Evolutionary conservation across 2,329 filamentous ascomycete species (phyloP).

Genomic region (Fusarium pseudograminearum): DNA sequence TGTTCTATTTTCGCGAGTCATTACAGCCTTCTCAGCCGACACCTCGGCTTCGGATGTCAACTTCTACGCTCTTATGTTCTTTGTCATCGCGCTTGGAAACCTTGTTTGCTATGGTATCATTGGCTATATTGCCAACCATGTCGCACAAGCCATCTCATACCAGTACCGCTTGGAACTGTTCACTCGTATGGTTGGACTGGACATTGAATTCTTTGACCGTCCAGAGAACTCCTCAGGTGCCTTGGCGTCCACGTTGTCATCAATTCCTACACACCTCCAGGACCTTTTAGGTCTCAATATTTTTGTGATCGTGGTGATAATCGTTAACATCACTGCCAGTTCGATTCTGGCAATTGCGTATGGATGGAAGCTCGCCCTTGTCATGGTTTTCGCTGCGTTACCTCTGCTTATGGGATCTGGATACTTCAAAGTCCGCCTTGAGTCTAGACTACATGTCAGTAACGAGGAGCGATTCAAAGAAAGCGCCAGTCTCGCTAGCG

Average conservation of each 20-base stretch:
- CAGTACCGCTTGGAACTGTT: conserved; percentile 49
- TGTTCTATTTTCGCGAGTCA: conserved; percentile 49
- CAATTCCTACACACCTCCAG: conserved; percentile 56
- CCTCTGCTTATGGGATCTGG: conserved; percentile 57
- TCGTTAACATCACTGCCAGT: conserved; percentile 56
- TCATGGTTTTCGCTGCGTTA: conserved; percentile 57
- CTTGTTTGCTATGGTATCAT: conserved; percentile 40
- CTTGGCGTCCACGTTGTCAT: conserved; percentile 49
- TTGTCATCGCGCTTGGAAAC: conserved; percentile 44
- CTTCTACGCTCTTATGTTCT: conserved; percentile 53
- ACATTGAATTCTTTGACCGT: conserved; percentile 57
- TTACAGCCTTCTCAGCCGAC: conserved; percentile 44
- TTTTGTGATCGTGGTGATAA: conserved; percentile 56
- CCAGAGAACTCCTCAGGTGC: conserved; percentile 52
- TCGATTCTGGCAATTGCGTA: conserved; percentile 56
- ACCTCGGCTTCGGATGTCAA: conserved; percentile 46
- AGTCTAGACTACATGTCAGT: conserved; percentile 54
- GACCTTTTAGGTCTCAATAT: conserved; percentile 61
- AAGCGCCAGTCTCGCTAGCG: conserved; percentile 60
- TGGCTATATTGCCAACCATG: conserved; percentile 33
- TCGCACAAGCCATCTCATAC: conserved; percentile 36
- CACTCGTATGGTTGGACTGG: conserved; percentile 50
- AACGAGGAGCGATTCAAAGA: conserved; percentile 53
- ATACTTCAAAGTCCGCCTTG: conserved; percentile 58
- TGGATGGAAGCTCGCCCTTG: conserved; percentile 60